phyloP scores from a whole-genome alignment of 208 protist genomes.

The Wallacemonas sp. region DNA sequence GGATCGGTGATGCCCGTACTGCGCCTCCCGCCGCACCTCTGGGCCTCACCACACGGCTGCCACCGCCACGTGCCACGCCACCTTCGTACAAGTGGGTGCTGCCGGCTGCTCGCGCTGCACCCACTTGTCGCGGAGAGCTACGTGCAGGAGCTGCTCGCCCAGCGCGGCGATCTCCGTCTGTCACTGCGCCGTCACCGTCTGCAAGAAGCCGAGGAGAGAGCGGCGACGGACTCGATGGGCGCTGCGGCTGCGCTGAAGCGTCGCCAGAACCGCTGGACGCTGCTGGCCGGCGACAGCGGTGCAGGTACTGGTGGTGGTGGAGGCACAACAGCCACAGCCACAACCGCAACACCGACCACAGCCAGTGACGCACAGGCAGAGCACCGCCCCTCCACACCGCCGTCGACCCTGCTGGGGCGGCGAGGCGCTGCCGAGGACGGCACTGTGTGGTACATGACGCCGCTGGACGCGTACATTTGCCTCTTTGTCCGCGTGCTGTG shows the following conservation, averaged over 20 bases:
- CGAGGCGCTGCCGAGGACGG: no score
- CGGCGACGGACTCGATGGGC: background rate
- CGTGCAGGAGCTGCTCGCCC: conserved; percentile 60
- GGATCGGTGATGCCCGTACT: no score
- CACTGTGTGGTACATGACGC: background rate
- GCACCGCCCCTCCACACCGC: no score
- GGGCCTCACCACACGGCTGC: conserved; percentile 42
- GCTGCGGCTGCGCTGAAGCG: background rate
- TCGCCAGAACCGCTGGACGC: conserved; percentile 1
- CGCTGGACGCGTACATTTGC: conserved; percentile 45
- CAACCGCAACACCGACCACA: no score
- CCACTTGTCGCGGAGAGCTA: conserved; percentile 70
- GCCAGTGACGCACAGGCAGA: no score
- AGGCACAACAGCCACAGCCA: background rate
- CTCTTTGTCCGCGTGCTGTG: conserved; percentile 61
- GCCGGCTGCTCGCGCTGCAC: conserved; percentile 42
- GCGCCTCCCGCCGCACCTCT: conserved; percentile 19
- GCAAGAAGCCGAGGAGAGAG: conserved; percentile 3
- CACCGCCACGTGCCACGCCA: conserved; percentile 47
- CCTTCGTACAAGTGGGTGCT: conserved; percentile 35
- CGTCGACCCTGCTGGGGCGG: no score
- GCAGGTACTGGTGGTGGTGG: background rate
- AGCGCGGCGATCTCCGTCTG: conserved; percentile 42
- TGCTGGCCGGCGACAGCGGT: background rate
- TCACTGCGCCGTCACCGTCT: conserved; percentile 17